A percentile compares a stretch with the other conserved stretches of the same genome.
Conservation (phyloP, 805 yeast genomes). For the Tetrapisispora phaffii region DNA sequence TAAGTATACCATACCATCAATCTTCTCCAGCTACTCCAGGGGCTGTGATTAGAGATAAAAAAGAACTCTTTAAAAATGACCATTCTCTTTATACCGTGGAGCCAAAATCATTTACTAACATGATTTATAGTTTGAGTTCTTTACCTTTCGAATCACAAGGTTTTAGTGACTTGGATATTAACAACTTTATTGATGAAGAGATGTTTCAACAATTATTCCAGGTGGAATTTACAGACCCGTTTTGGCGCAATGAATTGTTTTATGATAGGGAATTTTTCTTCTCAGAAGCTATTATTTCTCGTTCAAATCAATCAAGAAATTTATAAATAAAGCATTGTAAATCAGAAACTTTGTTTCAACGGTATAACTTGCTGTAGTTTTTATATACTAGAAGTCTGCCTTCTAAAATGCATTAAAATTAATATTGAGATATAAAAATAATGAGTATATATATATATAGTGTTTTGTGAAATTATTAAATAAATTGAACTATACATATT, state of each 20-base stretch:
- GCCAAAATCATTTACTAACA: background rate
- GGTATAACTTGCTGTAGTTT: background rate
- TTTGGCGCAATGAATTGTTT: constrained; percentile 5
- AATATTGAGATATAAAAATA: background rate
- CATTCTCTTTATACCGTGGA: constrained; percentile 3
- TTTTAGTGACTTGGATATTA: background rate
- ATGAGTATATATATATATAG: background rate
- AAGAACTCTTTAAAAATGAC: background rate
- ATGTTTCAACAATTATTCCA: constrained; percentile 2
- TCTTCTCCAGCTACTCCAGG: constrained; percentile 1
- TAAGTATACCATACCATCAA: background rate
- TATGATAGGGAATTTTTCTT: constrained; percentile 11
- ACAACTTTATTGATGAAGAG: background rate
- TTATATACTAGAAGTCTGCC: background rate
- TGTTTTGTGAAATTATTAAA: too few relatives aligned
- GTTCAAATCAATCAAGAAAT: background rate
- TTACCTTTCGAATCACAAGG: background rate
- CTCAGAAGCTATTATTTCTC: constrained; percentile 4
- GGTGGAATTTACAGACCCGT: constrained; percentile 4
- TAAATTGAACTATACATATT: too few relatives aligned
- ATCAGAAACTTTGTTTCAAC: too few relatives aligned
- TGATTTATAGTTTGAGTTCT: background rate
- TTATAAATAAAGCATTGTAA: background rate
- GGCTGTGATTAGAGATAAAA: background rate
- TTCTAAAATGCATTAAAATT: background rate